Conservation (phyloP, 345 rosid species). For the Corchorus capsularis region DNA sequence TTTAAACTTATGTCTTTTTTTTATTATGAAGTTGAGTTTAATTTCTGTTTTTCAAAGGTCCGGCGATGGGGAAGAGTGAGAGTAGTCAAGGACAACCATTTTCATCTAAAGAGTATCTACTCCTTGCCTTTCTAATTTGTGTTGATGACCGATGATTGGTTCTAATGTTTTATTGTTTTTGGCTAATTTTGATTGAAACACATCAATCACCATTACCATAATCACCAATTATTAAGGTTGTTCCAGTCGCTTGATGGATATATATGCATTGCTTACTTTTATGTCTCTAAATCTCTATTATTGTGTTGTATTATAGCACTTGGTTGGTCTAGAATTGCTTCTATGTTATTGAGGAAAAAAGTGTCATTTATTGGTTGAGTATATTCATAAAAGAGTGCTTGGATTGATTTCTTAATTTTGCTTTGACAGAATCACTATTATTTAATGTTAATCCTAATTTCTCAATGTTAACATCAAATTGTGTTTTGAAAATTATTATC, state of each 20-base stretch:
- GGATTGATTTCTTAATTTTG: not conserved
- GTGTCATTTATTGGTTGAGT: not conserved
- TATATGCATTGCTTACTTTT: not conserved
- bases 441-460: not conserved
- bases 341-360: not conserved
- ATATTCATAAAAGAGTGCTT: not conserved
- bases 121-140: constrained; percentile 12
- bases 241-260: not conserved
- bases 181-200: not conserved
- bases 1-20: not conserved
- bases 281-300: not conserved
- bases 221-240: not conserved
- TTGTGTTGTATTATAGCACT: not conserved
- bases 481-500: not conserved
- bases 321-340: not conserved
- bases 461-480: not conserved
- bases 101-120: constrained; percentile 51
- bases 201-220: not conserved
- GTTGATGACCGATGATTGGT: not conserved
- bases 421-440: not conserved
- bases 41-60: constrained; percentile 25
- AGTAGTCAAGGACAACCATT: constrained; percentile 13
- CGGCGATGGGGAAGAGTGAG: constrained; percentile 27
- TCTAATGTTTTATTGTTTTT: not conserved
- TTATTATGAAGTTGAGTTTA: constrained; percentile 3